These are phyloP conservation scores for Sarcodon aspratus DNA, from an alignment of 768 basidiomycete species.

Conservation along the genomic window DNA sequence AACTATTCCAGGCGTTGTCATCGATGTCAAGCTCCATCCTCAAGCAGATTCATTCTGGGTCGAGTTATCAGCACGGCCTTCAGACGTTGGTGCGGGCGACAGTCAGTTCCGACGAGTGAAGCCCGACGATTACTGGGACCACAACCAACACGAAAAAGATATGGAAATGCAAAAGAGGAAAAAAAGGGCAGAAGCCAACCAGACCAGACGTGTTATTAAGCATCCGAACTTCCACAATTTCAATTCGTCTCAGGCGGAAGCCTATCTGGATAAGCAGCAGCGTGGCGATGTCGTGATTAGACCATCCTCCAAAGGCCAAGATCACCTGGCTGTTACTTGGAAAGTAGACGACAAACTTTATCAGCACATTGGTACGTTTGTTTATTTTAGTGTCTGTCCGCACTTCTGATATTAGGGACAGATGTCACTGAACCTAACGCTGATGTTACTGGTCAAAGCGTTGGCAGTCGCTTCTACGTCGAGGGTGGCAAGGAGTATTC, in stretches of 20 bases:
- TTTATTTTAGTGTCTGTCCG: background rate
- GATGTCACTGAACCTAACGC: slow-evolving; percentile 78
- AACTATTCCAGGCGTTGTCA: slow-evolving; percentile 68
- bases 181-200: slow-evolving; percentile 75
- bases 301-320: slow-evolving; percentile 86
- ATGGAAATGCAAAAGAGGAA: slow-evolving; percentile 66
- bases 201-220: slow-evolving; percentile 79
- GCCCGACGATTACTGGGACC: slow-evolving; percentile 56
- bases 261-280: slow-evolving; percentile 80
- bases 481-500: slow-evolving; percentile 75
- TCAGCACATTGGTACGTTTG: slow-evolving; percentile 81
- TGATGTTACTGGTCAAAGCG: slow-evolving; percentile 56
- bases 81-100: slow-evolving; percentile 55
- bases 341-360: slow-evolving; percentile 94
- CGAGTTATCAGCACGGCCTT: slow-evolving; percentile 59
- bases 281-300: slow-evolving; percentile 94
- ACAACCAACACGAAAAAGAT: slow-evolving; percentile 52
- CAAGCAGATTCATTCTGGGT: slow-evolving; percentile 55
- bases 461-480: slow-evolving; percentile 56
- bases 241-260: slow-evolving; percentile 83
- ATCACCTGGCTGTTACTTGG: slow-evolving; percentile 97
- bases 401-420: slow-evolving; percentile 16
- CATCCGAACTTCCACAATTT: slow-evolving; percentile 98
- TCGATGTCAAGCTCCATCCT: slow-evolving; percentile 55
- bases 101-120: slow-evolving; percentile 46